These are phyloP conservation scores for Hanseniaspora pseudoguilliermondii DNA, from an alignment of 805 yeast species.

Conservation along the genomic window DNA sequence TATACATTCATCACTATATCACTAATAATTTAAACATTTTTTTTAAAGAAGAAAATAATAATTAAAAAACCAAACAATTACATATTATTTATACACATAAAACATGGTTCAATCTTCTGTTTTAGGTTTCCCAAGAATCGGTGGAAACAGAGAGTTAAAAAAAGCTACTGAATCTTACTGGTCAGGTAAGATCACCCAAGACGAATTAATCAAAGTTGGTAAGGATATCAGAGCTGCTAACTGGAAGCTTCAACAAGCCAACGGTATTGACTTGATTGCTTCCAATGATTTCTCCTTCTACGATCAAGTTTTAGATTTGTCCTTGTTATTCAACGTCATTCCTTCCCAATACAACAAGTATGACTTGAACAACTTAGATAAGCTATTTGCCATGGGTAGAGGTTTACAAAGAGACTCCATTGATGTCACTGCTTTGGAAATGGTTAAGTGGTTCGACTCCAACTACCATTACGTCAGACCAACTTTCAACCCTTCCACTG, in stretches of 20 bases:
- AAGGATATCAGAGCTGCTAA: constrained; percentile 88
- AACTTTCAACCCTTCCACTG: constrained; percentile 88
- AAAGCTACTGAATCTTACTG: constrained; percentile 99
- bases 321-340: constrained; percentile 83
- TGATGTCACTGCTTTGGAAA: constrained; percentile 96
- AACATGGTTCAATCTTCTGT: constrained; percentile 93
- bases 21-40: background rate
- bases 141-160: constrained; percentile 98
- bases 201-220: constrained; percentile 82
- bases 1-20: background rate
- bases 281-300: constrained; percentile 97
- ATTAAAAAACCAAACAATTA: background rate
- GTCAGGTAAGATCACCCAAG: constrained; percentile 82
- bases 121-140: constrained; percentile 99
- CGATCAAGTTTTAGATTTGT: constrained; percentile 91
- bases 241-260: constrained; percentile 95
- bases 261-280: constrained; percentile 94
- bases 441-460: constrained; percentile 99
- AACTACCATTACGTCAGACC: constrained; percentile 99
- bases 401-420: constrained; percentile 97
- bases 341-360: constrained; percentile 95
- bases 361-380: constrained; percentile 79
- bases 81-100: background rate
- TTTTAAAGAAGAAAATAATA: background rate
- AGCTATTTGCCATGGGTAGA: constrained; percentile 98